Percentiles rank a stretch among this genome's conserved stretches.
Conservation (phyloP, 1,139 yeast species). For the Pichia kudriavzevii region DNA sequence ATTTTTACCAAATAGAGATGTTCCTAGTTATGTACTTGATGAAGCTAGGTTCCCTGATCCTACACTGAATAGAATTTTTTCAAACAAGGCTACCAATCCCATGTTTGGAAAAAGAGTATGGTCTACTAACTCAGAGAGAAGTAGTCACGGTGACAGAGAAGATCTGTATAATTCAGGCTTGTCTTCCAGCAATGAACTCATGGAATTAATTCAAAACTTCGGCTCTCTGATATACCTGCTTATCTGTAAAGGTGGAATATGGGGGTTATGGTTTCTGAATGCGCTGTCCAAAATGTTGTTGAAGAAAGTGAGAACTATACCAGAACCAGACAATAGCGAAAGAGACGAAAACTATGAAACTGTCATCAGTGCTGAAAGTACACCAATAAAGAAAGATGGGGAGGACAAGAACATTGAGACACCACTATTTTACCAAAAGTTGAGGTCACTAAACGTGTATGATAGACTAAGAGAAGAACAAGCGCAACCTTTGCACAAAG, state of each 20-base stretch:
- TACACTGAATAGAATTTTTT: background rate
- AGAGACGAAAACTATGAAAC: background rate
- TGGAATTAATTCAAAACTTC: constrained; percentile 19
- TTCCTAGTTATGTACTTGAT: constrained; percentile 1
- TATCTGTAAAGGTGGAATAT: constrained; percentile 17
- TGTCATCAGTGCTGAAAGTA: constrained; percentile 15
- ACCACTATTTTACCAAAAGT: constrained; percentile 14
- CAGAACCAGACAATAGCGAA: constrained; percentile 16
- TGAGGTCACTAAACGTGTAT: constrained; percentile 6
- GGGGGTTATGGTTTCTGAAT: constrained; percentile 21
- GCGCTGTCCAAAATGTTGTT: constrained; percentile 16
- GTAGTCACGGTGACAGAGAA: no score
- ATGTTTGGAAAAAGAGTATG: constrained; percentile 11
- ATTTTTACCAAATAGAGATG: constrained; percentile 7
- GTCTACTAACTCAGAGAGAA: constrained; percentile 7
- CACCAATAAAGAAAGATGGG: constrained; percentile 11
- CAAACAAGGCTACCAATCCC: constrained; percentile 1
- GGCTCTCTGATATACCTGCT: constrained; percentile 16
- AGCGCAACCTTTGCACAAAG: constrained; percentile 7
- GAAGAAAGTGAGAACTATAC: constrained; percentile 19
- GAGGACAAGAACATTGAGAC: constrained; percentile 2
- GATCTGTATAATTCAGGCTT: constrained; percentile 15
- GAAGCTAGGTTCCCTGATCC: constrained; percentile 1
- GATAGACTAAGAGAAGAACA: constrained; percentile 12
- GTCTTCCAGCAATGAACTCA: constrained; percentile 21